phyloP scores from a whole-genome alignment of 352 stramenopile species.

The Aphanomyces stellatus region DNA sequence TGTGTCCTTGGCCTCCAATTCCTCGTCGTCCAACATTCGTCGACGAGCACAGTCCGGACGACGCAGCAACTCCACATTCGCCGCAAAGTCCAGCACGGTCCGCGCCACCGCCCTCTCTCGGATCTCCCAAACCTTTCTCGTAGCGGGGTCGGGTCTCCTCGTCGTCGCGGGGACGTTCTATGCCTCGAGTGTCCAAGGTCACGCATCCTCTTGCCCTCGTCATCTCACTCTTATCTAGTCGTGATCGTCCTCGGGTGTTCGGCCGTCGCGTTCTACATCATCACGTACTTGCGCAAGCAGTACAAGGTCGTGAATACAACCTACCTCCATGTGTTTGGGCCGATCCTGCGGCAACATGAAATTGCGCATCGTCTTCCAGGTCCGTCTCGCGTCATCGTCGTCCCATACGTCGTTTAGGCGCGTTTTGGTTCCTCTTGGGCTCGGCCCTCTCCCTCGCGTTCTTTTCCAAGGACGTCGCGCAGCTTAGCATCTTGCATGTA shows the following conservation, averaged over 20 bases:
- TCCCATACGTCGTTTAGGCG: not conserved
- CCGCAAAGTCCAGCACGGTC: slow-evolving; percentile 18
- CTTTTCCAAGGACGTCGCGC: slow-evolving; percentile 14
- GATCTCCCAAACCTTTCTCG: not conserved
- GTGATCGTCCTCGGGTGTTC: not conserved
- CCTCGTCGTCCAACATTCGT: slow-evolving; percentile 8
- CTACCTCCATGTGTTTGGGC: slow-evolving; percentile 18
- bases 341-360: slow-evolving; percentile 18
- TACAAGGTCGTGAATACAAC: slow-evolving; percentile 6
- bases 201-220: not conserved
- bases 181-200: slow-evolving; percentile 7
- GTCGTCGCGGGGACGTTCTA: slow-evolving; percentile 14
- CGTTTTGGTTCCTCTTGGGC: slow-evolving; percentile 17
- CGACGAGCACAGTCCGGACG: slow-evolving; percentile 10
- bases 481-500: slow-evolving; percentile 17
- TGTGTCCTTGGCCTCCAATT: slow-evolving; percentile 10
- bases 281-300: slow-evolving; percentile 11
- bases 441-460: not conserved
- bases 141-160: slow-evolving; percentile 12
- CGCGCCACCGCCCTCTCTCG: not conserved
- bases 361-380: slow-evolving; percentile 11
- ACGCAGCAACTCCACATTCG: slow-evolving; percentile 15
- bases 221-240: not conserved
- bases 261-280: slow-evolving; percentile 6
- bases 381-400: not conserved